Conservation (phyloP, 495 filamentous ascomycete genomes). For the Aspergillus homomorphus region DNA sequence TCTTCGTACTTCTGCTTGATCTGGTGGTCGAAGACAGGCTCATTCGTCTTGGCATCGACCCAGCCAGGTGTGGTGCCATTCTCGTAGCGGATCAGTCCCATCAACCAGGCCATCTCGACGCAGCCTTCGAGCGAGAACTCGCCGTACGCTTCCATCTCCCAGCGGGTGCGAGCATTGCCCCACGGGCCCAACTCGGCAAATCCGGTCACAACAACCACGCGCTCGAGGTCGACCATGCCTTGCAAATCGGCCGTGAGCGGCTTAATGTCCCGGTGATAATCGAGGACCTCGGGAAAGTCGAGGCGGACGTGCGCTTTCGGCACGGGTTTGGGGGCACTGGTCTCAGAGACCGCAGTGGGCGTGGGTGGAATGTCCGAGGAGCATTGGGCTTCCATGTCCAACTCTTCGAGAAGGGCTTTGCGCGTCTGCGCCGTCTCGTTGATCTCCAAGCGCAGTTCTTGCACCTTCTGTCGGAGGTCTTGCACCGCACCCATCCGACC, state of each 20-base stretch:
- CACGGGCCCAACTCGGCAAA: conserved; percentile 94
- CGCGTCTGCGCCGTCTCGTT: conserved; percentile 1
- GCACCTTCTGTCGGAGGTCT: neutral
- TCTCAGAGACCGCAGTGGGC: neutral
- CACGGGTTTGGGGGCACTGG: neutral
- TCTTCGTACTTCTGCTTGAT: conserved; percentile 94
- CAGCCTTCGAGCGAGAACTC: conserved; percentile 97
- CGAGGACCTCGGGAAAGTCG: conserved; percentile 3
- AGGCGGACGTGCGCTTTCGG: neutral
- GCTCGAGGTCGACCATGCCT: conserved; percentile 95
- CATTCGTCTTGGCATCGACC: conserved; percentile 90
- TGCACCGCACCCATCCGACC: conserved; percentile 59
- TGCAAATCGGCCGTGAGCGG: conserved; percentile 44
- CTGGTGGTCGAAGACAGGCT: conserved; percentile 95
- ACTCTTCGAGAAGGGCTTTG: neutral
- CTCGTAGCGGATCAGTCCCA: conserved; percentile 96
- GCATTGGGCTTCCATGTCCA: neutral
- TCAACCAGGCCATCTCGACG: conserved; percentile 98
- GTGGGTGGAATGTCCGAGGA: too few species aligned
- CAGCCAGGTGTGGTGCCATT: conserved; percentile 92
- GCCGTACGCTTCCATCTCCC: conserved; percentile 97
- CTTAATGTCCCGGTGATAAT: conserved; percentile 5
- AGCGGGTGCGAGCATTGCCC: conserved; percentile 93
- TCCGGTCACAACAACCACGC: conserved; percentile 92
- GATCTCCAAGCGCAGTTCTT: conserved; percentile 2